Conservation (phyloP, 1,284 basidiomycete species). For the Rhodotorula sp. region DNA sequence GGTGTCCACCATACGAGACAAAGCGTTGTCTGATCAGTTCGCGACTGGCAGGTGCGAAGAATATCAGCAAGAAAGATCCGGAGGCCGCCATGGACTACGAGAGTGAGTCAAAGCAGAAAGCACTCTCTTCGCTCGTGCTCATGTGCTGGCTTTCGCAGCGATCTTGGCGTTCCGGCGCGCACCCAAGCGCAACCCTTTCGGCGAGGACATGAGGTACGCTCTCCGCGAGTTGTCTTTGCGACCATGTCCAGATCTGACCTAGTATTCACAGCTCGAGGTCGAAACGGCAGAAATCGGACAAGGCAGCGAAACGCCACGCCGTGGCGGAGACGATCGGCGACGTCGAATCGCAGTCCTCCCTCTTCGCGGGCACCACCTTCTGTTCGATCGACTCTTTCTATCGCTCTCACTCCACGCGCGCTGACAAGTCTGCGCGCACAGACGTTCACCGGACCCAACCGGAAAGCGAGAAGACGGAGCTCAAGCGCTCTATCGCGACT, state of each 20-base stretch:
- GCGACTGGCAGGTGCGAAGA: constrained; percentile 3
- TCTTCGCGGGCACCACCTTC: constrained; percentile 74
- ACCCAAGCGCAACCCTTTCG: constrained; percentile 22
- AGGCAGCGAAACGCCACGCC: constrained; percentile 63
- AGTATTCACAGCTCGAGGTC: constrained; percentile 4
- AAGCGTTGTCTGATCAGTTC: not conserved
- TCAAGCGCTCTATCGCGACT: constrained; percentile 59
- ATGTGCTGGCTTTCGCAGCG: not conserved
- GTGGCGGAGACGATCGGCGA: constrained; percentile 62
- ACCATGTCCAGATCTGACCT: not conserved
- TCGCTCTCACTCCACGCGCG: not conserved
- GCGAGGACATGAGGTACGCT: constrained; percentile 16
- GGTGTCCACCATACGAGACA: too few relatives aligned
- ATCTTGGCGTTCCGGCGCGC: constrained; percentile 11
- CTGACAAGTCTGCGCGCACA: not conserved
- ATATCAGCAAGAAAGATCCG: not conserved
- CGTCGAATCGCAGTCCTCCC: constrained; percentile 59
- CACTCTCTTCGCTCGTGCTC: too few relatives aligned
- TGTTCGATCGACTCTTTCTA: constrained; percentile 56
- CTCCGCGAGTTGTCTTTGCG: too few relatives aligned
- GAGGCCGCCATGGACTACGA: constrained; percentile 1
- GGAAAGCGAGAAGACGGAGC: constrained; percentile 35
- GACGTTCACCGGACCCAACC: constrained; percentile 42
- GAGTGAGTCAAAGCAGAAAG: not conserved
- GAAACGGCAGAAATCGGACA: constrained; percentile 49